A percentile compares a stretch with the other conserved stretches of the same genome.
These are phyloP conservation scores for Agrocybe pediades DNA, from an alignment of 768 basidiomycete species.

Conservation along the genomic window DNA sequence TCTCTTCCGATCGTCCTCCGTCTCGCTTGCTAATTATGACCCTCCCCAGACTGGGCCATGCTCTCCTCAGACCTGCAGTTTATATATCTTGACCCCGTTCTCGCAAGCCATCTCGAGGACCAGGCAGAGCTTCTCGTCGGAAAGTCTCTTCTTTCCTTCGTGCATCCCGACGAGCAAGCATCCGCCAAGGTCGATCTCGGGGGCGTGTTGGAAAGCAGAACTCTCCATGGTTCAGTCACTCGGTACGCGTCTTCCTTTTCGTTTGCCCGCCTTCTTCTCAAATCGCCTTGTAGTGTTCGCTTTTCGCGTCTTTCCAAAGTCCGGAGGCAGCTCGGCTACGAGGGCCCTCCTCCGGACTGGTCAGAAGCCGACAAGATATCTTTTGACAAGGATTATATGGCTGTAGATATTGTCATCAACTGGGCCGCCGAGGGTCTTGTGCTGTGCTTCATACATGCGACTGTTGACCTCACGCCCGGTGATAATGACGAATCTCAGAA, in stretches of 20 bases:
- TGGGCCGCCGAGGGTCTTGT: conserved; percentile 87
- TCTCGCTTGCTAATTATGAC: conserved; percentile 13
- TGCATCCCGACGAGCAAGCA: conserved; percentile 83
- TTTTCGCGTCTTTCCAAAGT: conserved; percentile 77
- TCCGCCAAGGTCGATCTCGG: conserved; percentile 76
- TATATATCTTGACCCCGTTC: conserved; percentile 83
- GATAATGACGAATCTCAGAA: conserved; percentile 79
- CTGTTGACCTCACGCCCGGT: conserved; percentile 64
- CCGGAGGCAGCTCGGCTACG: conserved; percentile 71
- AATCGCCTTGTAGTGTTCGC: conserved; percentile 57
- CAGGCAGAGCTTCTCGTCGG: conserved; percentile 72
- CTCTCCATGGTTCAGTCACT: conserved; percentile 83
- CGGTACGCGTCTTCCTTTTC: conserved; percentile 40
- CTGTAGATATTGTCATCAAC: conserved; percentile 88
- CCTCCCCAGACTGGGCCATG: conserved; percentile 73
- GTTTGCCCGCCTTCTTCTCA: conserved; percentile 17
- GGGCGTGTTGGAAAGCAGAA: conserved; percentile 71
- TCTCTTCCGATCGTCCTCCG: conserved; percentile 34
- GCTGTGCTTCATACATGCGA: conserved; percentile 87
- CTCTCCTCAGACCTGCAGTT: conserved; percentile 76
- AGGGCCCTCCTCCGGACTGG: conserved; percentile 56
- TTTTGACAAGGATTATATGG: conserved; percentile 77
- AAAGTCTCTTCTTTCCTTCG: conserved; percentile 71
- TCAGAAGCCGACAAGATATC: conserved; percentile 68
- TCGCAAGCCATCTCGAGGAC: conserved; percentile 68